Evolutionary conservation across 345 rosid species (phyloP).

Genomic region (Trapa bicornis): DNA sequence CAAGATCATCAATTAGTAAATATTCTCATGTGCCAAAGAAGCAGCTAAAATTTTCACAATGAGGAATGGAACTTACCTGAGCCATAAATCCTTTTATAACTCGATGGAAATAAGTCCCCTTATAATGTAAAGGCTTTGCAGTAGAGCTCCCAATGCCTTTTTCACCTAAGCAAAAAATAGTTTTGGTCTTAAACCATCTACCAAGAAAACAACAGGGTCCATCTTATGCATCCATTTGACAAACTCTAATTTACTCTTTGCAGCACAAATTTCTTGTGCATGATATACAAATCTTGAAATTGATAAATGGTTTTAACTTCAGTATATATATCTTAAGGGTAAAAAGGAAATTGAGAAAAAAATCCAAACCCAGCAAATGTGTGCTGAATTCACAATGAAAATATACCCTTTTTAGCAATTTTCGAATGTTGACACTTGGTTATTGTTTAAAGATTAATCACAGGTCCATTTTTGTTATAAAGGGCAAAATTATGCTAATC

Average conservation of each 20-base stretch:
- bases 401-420: background rate
- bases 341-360: background rate
- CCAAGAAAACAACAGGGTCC: background rate
- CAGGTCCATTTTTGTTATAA: background rate
- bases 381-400: background rate
- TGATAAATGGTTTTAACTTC: background rate
- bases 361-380: background rate
- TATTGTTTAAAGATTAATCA: background rate
- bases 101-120: slow-evolving; percentile 82
- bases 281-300: background rate
- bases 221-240: background rate
- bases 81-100: slow-evolving; percentile 92
- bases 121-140: slow-evolving; percentile 73
- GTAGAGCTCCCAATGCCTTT: slow-evolving; percentile 72
- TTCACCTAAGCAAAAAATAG: slow-evolving; percentile 44
- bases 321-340: background rate
- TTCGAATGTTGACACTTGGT: background rate
- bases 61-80: slow-evolving; percentile 42
- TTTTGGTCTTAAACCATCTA: background rate
- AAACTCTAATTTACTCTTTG: background rate
- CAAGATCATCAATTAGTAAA: slow-evolving; percentile 1
- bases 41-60: background rate
- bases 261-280: background rate
- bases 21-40: background rate
- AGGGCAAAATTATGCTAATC: background rate